These are phyloP conservation scores for Exophiala bonariae DNA, from an alignment of 2,329 filamentous ascomycete genomes.

Conservation along the genomic window DNA sequence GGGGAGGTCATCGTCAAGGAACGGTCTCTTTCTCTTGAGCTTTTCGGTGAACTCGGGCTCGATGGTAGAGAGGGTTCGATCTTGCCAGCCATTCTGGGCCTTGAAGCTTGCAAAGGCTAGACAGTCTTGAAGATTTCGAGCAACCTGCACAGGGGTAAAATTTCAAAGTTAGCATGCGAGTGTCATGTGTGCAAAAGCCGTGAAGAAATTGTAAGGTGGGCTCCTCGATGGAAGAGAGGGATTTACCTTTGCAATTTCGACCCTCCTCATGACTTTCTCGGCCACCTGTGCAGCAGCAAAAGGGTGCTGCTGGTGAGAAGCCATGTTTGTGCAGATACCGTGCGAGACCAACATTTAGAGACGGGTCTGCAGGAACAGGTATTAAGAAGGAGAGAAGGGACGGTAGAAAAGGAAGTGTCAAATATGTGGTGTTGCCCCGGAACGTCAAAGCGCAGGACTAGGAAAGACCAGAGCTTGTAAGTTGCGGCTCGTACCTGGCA, in stretches of 20 bases:
- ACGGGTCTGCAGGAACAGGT: constrained; percentile 7
- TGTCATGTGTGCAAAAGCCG: background rate
- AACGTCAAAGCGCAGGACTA: constrained; percentile 26
- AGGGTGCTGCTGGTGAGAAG: constrained; percentile 29
- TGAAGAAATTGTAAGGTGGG: background rate
- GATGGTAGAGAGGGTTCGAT: constrained; percentile 80
- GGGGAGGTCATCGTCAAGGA: constrained; percentile 72
- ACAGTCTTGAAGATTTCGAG: constrained; percentile 86
- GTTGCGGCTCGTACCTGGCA: constrained; percentile 3
- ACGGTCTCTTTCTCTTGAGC: constrained; percentile 68
- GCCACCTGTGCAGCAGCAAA: constrained; percentile 38
- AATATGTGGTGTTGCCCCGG: constrained; percentile 23
- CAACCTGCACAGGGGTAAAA: constrained; percentile 67
- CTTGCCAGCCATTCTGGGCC: constrained; percentile 92
- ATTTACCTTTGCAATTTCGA: constrained; percentile 71
- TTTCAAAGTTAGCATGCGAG: constrained; percentile 23
- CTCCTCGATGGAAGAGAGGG: constrained; percentile 17
- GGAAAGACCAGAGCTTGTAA: constrained; percentile 18
- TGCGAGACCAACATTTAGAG: constrained; percentile 27
- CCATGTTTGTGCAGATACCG: constrained; percentile 37
- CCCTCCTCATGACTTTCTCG: constrained; percentile 69
- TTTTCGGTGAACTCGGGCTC: constrained; percentile 82
- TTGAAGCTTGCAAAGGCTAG: constrained; percentile 96
- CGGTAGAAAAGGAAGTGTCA: constrained; percentile 16
- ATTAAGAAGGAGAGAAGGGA: constrained; percentile 20